phyloP scores from a whole-genome alignment of 2,329 filamentous ascomycete genomes.

The Neodidymelliopsis sp. region DNA sequence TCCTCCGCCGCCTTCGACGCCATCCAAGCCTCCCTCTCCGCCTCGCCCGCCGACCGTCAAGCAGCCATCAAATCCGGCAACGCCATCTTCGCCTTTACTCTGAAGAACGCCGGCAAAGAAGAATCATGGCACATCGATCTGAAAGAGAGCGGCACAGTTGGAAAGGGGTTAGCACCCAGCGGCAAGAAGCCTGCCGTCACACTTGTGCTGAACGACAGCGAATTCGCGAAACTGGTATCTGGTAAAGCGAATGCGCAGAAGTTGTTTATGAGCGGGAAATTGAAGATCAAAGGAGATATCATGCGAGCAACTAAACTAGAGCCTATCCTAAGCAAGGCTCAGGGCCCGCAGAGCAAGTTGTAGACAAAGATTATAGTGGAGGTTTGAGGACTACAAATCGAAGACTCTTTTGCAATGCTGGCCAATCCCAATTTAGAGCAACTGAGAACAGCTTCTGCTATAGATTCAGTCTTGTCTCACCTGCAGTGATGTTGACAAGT shows the following conservation, averaged over 20 bases:
- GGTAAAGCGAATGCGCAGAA: slow-evolving; percentile 95
- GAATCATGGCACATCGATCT: slow-evolving; percentile 95
- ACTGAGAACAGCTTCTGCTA: too few species aligned
- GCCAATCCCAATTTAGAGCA: too few species aligned
- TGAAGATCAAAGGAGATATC: slow-evolving; percentile 97
- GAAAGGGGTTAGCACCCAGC: slow-evolving; percentile 71
- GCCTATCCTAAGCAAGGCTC: slow-evolving; percentile 66
- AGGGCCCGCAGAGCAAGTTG: slow-evolving; percentile 46
- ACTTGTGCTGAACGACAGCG: slow-evolving; percentile 81
- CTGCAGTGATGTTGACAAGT: too few species aligned
- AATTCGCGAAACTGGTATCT: slow-evolving; percentile 82
- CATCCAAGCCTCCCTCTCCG: slow-evolving; percentile 76
- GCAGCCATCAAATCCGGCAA: slow-evolving; percentile 88
- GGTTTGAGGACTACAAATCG: not conserved
- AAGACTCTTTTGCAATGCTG: too few species aligned
- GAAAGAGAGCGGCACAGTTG: slow-evolving; percentile 85
- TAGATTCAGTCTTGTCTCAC: too few species aligned
- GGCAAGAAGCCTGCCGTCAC: slow-evolving; percentile 88
- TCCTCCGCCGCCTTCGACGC: slow-evolving; percentile 89
- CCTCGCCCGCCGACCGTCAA: slow-evolving; percentile 76
- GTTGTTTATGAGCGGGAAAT: slow-evolving; percentile 96
- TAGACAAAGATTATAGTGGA: slow-evolving; percentile 23
- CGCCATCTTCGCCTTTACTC: slow-evolving; percentile 86
- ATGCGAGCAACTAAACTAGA: slow-evolving; percentile 99
- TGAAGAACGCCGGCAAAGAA: slow-evolving; percentile 88